These are phyloP conservation scores for Coniochaeta pulveracea DNA, from an alignment of 2,329 filamentous ascomycete genomes.

Conservation along the genomic window DNA sequence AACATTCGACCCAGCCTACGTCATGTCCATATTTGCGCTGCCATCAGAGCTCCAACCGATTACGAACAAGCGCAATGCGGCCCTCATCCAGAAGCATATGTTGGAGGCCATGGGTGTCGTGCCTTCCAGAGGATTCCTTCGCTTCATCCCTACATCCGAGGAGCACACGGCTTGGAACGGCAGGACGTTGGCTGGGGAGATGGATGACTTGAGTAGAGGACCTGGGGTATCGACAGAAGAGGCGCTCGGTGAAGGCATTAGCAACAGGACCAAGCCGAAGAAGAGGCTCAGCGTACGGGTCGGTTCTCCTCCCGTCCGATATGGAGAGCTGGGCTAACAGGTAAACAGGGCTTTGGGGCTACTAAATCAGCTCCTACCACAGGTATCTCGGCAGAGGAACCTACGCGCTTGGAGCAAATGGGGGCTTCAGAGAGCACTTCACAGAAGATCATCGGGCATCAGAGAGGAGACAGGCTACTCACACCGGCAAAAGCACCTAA, in stretches of 20 bases:
- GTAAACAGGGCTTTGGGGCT: conserved; percentile 1
- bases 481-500: conserved; percentile 17
- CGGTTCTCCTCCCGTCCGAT: not conserved
- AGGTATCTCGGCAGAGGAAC: not conserved
- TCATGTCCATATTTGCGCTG: conserved; percentile 62
- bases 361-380: not conserved
- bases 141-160: conserved; percentile 59
- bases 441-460: conserved; percentile 7
- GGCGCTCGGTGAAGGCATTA: not conserved
- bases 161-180: conserved; percentile 63
- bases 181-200: conserved; percentile 56
- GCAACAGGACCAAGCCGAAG: conserved; percentile 12
- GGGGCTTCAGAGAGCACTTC: not conserved
- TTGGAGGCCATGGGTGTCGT: conserved; percentile 57
- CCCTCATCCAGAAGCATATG: conserved; percentile 67
- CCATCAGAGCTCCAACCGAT: conserved; percentile 57
- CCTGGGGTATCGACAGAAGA: not conserved
- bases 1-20: conserved; percentile 69
- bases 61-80: conserved; percentile 71
- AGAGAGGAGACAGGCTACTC: not conserved
- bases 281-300: conserved; percentile 26
- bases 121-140: conserved; percentile 57
- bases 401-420: not conserved
- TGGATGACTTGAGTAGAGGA: conserved; percentile 31
- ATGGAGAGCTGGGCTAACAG: conserved; percentile 5